These are phyloP conservation scores for Dothidotthia symphoricarpi DNA, from an alignment of 2,329 filamentous ascomycete genomes.

Conservation along the genomic window DNA sequence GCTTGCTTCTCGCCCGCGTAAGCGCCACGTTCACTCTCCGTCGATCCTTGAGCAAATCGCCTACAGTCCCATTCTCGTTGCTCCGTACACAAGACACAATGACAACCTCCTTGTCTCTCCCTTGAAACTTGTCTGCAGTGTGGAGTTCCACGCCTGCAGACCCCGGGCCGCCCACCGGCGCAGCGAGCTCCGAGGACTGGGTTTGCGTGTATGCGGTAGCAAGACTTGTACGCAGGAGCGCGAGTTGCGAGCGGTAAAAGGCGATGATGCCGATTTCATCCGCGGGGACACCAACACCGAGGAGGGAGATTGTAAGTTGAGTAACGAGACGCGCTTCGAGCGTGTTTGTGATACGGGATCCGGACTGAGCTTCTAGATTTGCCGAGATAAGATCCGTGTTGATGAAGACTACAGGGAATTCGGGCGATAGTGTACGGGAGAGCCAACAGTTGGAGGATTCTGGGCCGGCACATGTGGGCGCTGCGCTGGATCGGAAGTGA, in stretches of 20 bases:
- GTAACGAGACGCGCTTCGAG: conserved; percentile 75
- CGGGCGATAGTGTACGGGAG: conserved; percentile 65
- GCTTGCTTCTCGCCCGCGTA: conserved; percentile 86
- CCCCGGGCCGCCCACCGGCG: conserved; percentile 14
- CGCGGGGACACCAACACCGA: conserved; percentile 71
- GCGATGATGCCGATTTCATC: conserved; percentile 90
- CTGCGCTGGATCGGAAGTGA: conserved; percentile 8
- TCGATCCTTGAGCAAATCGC: conserved; percentile 88
- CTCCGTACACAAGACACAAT: conserved; percentile 84
- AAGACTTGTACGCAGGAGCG: conserved; percentile 73
- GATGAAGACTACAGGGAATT: conserved; percentile 76
- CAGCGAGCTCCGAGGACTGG: conserved; percentile 46
- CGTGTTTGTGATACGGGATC: conserved; percentile 83
- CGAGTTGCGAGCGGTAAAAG: conserved; percentile 90
- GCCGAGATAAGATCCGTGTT: conserved; percentile 78
- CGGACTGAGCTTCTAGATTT: conserved; percentile 64
- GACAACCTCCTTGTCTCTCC: conserved; percentile 90
- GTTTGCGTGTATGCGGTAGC: conserved; percentile 50
- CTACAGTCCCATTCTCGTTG: conserved; percentile 80
- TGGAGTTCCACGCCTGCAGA: conserved; percentile 75
- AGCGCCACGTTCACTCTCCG: conserved; percentile 93
- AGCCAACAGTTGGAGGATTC: conserved; percentile 67
- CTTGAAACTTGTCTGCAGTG: conserved; percentile 95
- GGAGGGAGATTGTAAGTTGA: conserved; percentile 76
- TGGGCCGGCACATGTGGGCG: conserved; percentile 52